Conservation (phyloP, 1,139 yeast species). For the Pichia sp. region DNA sequence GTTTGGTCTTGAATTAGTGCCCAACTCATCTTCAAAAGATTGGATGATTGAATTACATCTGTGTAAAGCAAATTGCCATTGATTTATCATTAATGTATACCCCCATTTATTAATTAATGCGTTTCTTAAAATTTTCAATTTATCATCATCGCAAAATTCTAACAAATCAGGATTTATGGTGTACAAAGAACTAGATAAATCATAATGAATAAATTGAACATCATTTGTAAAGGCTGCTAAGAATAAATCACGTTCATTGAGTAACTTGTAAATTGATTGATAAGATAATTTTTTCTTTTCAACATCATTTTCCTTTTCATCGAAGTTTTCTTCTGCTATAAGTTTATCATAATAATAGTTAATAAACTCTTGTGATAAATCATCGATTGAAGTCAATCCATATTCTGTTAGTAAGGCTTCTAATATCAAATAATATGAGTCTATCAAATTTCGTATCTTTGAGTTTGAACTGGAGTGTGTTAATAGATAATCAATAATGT, state of each 20-base stretch:
- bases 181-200: conserved; percentile 6
- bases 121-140: conserved; percentile 3
- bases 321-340: background rate
- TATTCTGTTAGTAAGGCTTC: background rate
- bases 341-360: conserved; percentile 3
- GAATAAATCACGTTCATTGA: conserved; percentile 2
- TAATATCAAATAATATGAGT: background rate
- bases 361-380: conserved; percentile 7
- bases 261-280: background rate
- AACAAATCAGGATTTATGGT: conserved; percentile 8
- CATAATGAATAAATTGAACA: conserved; percentile 7
- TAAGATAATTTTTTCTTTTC: background rate
- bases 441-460: background rate
- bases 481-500: background rate
- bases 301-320: background rate
- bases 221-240: conserved; percentile 5
- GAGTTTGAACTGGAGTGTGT: background rate
- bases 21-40: background rate
- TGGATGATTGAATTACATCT: conserved; percentile 7
- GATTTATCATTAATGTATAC: background rate
- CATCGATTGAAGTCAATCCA: background rate
- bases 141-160: conserved; percentile 1
- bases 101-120: conserved; percentile 5
- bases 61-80: conserved; percentile 8
- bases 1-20: background rate